Evolutionary conservation across 371 early-diverging fungal species (phyloP), one percentile per base, ranked within the genome.

Genomic region (Capillidium rhysosporum): DNA sequence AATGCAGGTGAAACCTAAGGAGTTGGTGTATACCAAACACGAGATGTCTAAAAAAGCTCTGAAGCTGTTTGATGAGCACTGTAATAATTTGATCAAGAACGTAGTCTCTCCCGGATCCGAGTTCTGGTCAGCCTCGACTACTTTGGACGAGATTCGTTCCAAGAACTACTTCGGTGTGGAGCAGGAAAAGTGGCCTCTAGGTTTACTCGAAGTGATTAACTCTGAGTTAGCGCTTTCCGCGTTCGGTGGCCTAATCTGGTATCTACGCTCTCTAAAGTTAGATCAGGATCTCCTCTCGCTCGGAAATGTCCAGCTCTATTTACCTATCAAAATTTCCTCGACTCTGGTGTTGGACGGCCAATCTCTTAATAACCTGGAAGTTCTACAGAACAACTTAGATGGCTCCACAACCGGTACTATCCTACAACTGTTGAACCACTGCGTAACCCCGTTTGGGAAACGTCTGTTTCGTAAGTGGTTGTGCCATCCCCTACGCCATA

Each of bases 321-420:
- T 83, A 44, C 88, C 89, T n/a, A 70, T 85, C 40, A 73, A 75
- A 12, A 66, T 72, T 34, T 61, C 65, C 1, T 65, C 73, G 0
- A 75, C 79, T 0, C 66, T 98, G 26, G 72, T 90, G 1, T 71
- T 99, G 30, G 98, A 99, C 59, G 95, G 94, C 0, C 89, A 89
- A 56, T 90, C 97, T 0, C 65, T 99, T 20, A 65, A 78, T 31
- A 97, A 98, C 59, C 66, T 99, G 38, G 97, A 98, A 59, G 68
- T 99, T 21, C 88, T 99, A 53, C 73, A 85, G 52, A 91, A 90
- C 59, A 77, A 84, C 2, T 58, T 69, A 31, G 89, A 93, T 58
- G 82, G 85, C 2, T 65, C 74, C 4, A 72, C 67, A 0, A 64
- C 77, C 25, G 94, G 96, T 8, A 91, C 93, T 0, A 73, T 99